Evolutionary conservation across 148 eudicot genomes (phyloP), one percentile per base, ranked within the genome.

Genomic region (Rheum nobile): DNA sequence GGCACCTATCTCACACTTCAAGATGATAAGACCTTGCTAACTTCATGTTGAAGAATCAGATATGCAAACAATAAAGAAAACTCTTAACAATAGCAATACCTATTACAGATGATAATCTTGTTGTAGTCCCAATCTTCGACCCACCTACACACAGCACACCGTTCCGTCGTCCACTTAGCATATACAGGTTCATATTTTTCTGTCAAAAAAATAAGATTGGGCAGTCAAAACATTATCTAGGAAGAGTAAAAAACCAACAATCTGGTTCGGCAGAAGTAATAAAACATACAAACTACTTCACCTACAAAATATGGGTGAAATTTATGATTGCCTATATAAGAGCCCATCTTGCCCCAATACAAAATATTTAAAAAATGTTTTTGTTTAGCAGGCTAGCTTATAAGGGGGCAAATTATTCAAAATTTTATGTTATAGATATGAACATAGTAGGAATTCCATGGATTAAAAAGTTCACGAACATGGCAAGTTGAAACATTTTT

Each of bases 101-200:
- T 88, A 82, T 80, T 95, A 84, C 99, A 95, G 52, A 95, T 95
- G 73, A 91, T 90, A 41, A 95, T 95, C 82, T 95, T 95, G 82
- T 95, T 95, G 83, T 90, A 91, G 80, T 95, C 99, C 97, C 97
- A 95, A 81, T 95, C 99, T 83, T 91, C 99, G 79, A 95, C 96
- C 99, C 99, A 95, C 81, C 97, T 87, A 75, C 99, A 95, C 31
- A 95, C 99, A 75, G 99, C 99, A 84, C 99, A 95, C 67, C 99
- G 85, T 80, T 95, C 99, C 39, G 99, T 91, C 72, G 99, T 95
- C 99, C 99, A 95, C 86, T 90, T 95, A 69, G 97, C 90, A 85
- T 26, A 70, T 42, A 95, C 94, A 76, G 97, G 96, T 77, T 91
- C 93, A 71, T 95, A 95, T 75, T 90, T 90, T 75, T 91, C 99